These are phyloP conservation scores for Aspergillus ibericus DNA, from an alignment of 2,329 filamentous ascomycete species.

Conservation along the genomic window DNA sequence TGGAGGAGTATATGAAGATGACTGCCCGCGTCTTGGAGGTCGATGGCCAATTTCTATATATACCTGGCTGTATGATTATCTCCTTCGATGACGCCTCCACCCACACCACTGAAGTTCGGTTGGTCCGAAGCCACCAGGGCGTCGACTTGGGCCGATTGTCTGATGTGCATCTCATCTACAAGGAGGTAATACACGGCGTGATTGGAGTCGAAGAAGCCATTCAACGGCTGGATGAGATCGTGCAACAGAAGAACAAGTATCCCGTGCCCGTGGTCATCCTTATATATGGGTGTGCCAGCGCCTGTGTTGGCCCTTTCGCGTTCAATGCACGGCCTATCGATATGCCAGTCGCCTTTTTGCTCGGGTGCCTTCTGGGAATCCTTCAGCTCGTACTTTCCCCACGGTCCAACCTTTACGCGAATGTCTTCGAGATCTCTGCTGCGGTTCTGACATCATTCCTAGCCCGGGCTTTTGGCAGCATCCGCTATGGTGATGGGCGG, in stretches of 20 bases:
- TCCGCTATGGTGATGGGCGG: conserved; percentile 48
- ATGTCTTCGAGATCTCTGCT: conserved; percentile 67
- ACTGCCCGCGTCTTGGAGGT: conserved; percentile 84
- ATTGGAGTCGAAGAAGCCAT: conserved; percentile 51
- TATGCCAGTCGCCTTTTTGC: conserved; percentile 72
- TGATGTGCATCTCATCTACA: conserved; percentile 51
- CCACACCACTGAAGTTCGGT: conserved; percentile 50
- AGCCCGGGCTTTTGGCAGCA: conserved; percentile 67
- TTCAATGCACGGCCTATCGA: conserved; percentile 78
- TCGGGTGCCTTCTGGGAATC: conserved; percentile 72
- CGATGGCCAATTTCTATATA: conserved; percentile 85
- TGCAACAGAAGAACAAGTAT: conserved; percentile 58
- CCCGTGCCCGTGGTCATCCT: conserved; percentile 58
- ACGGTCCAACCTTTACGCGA: conserved; percentile 66
- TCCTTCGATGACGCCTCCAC: conserved; percentile 67
- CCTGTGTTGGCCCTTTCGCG: conserved; percentile 75
- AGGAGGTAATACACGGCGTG: conserved; percentile 51
- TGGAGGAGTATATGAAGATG: conserved; percentile 92
- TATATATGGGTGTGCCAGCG: conserved; percentile 74
- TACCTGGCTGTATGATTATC: conserved; percentile 93
- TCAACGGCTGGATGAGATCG: conserved; percentile 54
- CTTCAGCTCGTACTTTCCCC: conserved; percentile 76
- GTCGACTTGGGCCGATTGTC: conserved; percentile 48
- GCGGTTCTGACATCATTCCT: conserved; percentile 69
- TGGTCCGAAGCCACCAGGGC: conserved; percentile 46